A percentile compares a stretch with the other conserved stretches of the same genome.
Conservation (phyloP, 2,329 filamentous ascomycete genomes). For the Ascochyta koolunga region DNA sequence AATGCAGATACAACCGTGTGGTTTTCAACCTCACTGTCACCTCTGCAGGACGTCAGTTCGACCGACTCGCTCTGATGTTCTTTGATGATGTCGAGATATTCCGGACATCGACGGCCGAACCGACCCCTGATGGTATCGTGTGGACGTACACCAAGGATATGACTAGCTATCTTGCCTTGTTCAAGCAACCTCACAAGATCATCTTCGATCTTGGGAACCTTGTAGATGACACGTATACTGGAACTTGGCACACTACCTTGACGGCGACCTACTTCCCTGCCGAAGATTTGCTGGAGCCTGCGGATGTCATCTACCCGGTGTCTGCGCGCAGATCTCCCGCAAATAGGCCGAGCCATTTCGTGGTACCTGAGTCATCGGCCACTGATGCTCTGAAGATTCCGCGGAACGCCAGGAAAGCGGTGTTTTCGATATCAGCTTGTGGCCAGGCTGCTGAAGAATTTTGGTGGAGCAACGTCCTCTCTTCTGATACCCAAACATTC, state of each 20-base stretch:
- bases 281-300: slow-evolving; percentile 53
- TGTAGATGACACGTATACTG: slow-evolving; percentile 74
- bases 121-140: slow-evolving; percentile 70
- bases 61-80: slow-evolving; percentile 77
- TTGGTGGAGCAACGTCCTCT: slow-evolving; percentile 81
- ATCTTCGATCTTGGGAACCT: slow-evolving; percentile 80
- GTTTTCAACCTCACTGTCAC: slow-evolving; percentile 77
- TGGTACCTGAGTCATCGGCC: slow-evolving; percentile 67
- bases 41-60: slow-evolving; percentile 74
- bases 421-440: slow-evolving; percentile 77
- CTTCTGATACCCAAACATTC: slow-evolving; percentile 66
- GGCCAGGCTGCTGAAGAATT: slow-evolving; percentile 81
- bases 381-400: slow-evolving; percentile 68
- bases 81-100: slow-evolving; percentile 81
- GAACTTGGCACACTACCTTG: slow-evolving; percentile 73
- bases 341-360: slow-evolving; percentile 69
- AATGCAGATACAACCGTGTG: slow-evolving; percentile 74
- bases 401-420: slow-evolving; percentile 68
- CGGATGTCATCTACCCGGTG: slow-evolving; percentile 70
- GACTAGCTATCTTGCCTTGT: slow-evolving; percentile 72
- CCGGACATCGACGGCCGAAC: slow-evolving; percentile 82
- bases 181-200: slow-evolving; percentile 71
- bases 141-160: slow-evolving; percentile 83
- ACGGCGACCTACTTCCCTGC: slow-evolving; percentile 73
- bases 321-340: slow-evolving; percentile 60